These are phyloP conservation scores for Populus hybrid DNA, from an alignment of 441 rosid genomes.

Conservation along the genomic window DNA sequence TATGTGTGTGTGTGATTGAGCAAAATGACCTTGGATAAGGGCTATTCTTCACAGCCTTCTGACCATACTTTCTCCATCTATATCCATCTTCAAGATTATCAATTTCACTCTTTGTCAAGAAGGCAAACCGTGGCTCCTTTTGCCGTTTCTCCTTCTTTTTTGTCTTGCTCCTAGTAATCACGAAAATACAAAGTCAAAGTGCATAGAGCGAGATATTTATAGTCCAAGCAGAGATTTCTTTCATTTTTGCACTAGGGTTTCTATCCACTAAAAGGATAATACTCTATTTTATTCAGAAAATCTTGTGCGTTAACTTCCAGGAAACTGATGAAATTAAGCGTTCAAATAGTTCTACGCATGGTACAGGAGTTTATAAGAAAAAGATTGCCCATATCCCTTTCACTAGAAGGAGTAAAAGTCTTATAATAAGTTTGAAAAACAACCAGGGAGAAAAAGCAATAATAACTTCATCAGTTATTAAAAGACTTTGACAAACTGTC, in stretches of 20 bases:
- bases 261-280: background rate
- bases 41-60: no score
- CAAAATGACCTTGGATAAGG: no score
- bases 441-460: background rate
- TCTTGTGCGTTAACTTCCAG: background rate
- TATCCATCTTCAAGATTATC: no score
- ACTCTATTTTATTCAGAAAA: background rate
- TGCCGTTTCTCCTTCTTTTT: slow-evolving; percentile 63
- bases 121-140: slow-evolving; percentile 61
- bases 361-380: background rate
- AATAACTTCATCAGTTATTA: background rate
- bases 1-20: no score
- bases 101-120: no score
- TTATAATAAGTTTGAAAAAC: background rate
- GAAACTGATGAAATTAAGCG: background rate
- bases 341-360: background rate
- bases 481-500: background rate
- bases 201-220: background rate
- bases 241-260: background rate
- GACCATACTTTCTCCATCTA: no score
- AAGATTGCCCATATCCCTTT: background rate
- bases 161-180: slow-evolving; percentile 35
- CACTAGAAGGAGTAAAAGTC: background rate
- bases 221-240: background rate
- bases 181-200: background rate